Evolutionary conservation across 306 rosid genomes (phyloP), one percentile per base, ranked within the genome.

Genomic region (Quercus variabilis): DNA sequence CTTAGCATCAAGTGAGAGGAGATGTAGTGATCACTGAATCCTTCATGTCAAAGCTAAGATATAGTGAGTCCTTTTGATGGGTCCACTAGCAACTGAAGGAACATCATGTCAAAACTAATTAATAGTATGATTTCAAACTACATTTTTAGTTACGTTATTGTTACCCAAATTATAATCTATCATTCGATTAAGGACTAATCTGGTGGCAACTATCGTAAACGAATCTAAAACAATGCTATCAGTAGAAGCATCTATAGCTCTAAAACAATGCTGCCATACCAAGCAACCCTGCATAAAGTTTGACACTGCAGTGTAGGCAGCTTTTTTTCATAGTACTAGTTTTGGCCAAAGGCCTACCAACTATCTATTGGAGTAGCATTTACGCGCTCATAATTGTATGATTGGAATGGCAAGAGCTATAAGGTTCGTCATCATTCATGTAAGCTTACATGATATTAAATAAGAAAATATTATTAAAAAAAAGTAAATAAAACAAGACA

Each of bases 31-130:
- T 80, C 87, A 71, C 78, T 80, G 79, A 21, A 71, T 3, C 57
- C 79, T 79, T 79, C 68, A 15, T 55, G 12, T 73, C 81, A 90
- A 88, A 88, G 91, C 80, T 60, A 83, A 68, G 59, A 64, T 26
- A 75, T 72, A 0, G 52, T 1, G 52, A 43, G n/a, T 72, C 13
- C 52, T 78, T 85, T 41, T 20, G 15, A 63, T 57, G 88, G 82
- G 83, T 82, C 88, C 86, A 84, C 25, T 59, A 18, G 23, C 86
- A 79, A 73, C 79, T 73, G 46, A 72, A 21, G 82, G 60, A 71
- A 58, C 52, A 73, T 85, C 23, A 82, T 85, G 38, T 13, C 43
- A 65, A 38, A 63, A 13, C 64, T 52, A 68, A 68, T 79, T 82
- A 79, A 4, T 82, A 79, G 2, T 41, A 77, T 67, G 65, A 25